Base-by-base conservation (phyloP, 208 protist genomes). In the Wallacemonas sp. region DNA sequence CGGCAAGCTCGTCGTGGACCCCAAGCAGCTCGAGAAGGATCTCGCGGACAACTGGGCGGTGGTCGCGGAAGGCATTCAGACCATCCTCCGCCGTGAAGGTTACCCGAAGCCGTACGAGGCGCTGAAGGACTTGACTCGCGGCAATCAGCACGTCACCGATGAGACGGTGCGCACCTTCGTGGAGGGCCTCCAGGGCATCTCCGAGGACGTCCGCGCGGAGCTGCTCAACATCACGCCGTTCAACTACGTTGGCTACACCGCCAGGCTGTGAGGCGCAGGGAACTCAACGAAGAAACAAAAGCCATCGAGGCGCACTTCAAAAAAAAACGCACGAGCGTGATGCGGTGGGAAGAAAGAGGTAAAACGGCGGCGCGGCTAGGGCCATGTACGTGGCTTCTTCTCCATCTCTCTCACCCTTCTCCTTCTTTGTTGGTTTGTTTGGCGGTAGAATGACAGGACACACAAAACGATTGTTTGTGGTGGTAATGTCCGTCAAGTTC, bases 21-120 rank as follows among this genome's bases (percentile, higher is more conserved):
- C 85, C 44, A 45, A 36, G 4, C 65, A 67, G 2, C 89, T 99
- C 36, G 61, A 78, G 0, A 71, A 64, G 22, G 97, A 99, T 71
- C 73, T 99, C 6, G 77, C 86, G 21, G 22, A 59, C 27, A 97
- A 98, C 77, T 99, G 96, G 95, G 92, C 91, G 13, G 95, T 99
- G 2, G 86, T 98, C 5, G 75, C 92, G 32, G 96, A 99, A 72
- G 95, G 94, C 5, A 97, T 99, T 55, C 97, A 99, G 72, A 99
- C 95, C 0, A 73, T 99, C 17, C 88, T 99, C 64, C 87, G 97
- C 34, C 84, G 93, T 21, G 91, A 97, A 71, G 85, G 85, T 34
- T 97, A 92, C 73, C 85, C 82, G 33, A 89, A 92, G 72, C 93
- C 93, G 32, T 98, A 97, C 67, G 93, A 98, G 67, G 92, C 93